phyloP scores from a whole-genome alignment of 768 basidiomycete species.

The Russula virescens region DNA sequence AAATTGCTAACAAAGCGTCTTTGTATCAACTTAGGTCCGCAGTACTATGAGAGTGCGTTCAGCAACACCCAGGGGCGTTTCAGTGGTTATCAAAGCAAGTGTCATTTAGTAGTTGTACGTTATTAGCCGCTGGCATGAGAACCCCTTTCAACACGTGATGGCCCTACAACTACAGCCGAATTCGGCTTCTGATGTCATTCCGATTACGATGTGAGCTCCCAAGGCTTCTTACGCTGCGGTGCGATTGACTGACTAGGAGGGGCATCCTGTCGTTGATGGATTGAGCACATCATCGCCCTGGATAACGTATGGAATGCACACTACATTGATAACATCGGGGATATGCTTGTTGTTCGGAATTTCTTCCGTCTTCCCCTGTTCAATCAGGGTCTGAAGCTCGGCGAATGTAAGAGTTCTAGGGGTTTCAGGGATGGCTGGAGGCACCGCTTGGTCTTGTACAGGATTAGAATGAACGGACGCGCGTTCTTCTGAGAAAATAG shows the following conservation, averaged over 20 bases:
- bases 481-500: background rate
- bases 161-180: too few relatives aligned
- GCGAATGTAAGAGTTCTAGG: slow-evolving; percentile 53
- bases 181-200: slow-evolving; percentile 1
- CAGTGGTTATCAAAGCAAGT: too few relatives aligned
- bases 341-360: slow-evolving; percentile 78
- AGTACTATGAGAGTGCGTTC: too few relatives aligned
- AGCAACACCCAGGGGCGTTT: too few relatives aligned
- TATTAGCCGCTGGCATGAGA: too few relatives aligned
- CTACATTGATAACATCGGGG: slow-evolving; percentile 59
- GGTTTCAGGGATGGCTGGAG: slow-evolving; percentile 15
- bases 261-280: slow-evolving; percentile 37
- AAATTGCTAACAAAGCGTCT: too few relatives aligned
- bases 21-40: too few relatives aligned
- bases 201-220: slow-evolving; percentile 41
- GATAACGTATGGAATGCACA: slow-evolving; percentile 24
- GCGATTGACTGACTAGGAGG: slow-evolving; percentile 52
- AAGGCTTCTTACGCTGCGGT: slow-evolving; percentile 55
- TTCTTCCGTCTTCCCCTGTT: slow-evolving; percentile 61
- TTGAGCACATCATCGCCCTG: background rate
- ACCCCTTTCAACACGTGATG: too few relatives aligned
- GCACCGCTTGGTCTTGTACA: background rate
- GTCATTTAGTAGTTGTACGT: too few relatives aligned
- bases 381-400: slow-evolving; percentile 64
- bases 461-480: background rate